Percentiles rank a stretch among this genome's conserved stretches.
phyloP scores from a whole-genome alignment of 495 filamentous ascomycete species.

The Penicillium silybi region DNA sequence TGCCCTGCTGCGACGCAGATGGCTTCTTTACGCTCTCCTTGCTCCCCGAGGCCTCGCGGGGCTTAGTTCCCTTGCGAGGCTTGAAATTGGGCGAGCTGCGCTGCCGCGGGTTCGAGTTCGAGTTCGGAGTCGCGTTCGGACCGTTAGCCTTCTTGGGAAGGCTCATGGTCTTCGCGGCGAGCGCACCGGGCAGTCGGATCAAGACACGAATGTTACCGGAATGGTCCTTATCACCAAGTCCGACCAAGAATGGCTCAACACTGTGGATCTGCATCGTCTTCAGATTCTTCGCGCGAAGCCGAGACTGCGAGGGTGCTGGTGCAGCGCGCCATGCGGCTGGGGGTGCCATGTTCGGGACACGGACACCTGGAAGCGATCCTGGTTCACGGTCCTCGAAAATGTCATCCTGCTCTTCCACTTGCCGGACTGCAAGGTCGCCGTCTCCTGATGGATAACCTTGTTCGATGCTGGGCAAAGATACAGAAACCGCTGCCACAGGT shows the following conservation, averaged over 20 bases:
- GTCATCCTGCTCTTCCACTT: slow-evolving; percentile 71
- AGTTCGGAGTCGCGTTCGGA: not conserved
- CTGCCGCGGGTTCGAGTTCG: slow-evolving; percentile 13
- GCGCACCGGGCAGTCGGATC: slow-evolving; percentile 36
- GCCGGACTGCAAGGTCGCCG: slow-evolving; percentile 50
- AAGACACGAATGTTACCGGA: slow-evolving; percentile 30
- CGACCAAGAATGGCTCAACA: slow-evolving; percentile 32
- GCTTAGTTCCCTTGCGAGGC: slow-evolving; percentile 33
- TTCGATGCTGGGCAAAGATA: slow-evolving; percentile 51
- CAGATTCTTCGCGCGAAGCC: slow-evolving; percentile 30
- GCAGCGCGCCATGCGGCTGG: slow-evolving; percentile 49
- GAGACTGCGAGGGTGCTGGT: slow-evolving; percentile 27
- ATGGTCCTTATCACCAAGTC: slow-evolving; percentile 33
- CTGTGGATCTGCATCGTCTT: slow-evolving; percentile 41
- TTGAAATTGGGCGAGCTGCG: slow-evolving; percentile 30
- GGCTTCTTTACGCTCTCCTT: slow-evolving; percentile 24
- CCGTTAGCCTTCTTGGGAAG: slow-evolving; percentile 30
- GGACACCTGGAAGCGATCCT: slow-evolving; percentile 68
- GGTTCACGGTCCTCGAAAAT: slow-evolving; percentile 82
- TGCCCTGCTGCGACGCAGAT: slow-evolving; percentile 22
- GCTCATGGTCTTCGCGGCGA: slow-evolving; percentile 24
- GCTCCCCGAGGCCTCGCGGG: slow-evolving; percentile 25
- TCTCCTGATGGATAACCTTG: slow-evolving; percentile 26
- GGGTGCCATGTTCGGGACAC: slow-evolving; percentile 59
- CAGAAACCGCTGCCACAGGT: slow-evolving; percentile 49